A percentile compares a stretch with the other conserved stretches of the same genome.
Evolutionary conservation across 345 rosid genomes (phyloP).

Genomic region (Arabidopsis arenosa): DNA sequence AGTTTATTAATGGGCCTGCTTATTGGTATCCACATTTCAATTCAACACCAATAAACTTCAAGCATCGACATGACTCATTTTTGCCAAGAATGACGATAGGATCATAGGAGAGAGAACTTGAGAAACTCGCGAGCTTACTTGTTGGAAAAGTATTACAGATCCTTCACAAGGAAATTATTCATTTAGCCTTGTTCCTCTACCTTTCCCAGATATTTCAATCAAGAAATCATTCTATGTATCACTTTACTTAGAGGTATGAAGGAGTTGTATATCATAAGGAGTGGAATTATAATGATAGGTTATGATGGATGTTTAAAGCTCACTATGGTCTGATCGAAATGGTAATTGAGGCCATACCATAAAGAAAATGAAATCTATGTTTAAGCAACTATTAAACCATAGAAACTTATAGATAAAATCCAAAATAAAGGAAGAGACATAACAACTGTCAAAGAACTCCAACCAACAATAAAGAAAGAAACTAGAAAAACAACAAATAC

Average conservation of each 20-base stretch:
- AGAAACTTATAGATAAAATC: not conserved
- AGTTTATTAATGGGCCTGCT: not conserved
- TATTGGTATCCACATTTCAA: not conserved
- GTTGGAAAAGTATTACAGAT: not conserved
- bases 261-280: too few relatives aligned
- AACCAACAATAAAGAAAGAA: not conserved
- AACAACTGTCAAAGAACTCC: not conserved
- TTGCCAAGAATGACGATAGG: not conserved
- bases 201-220: not conserved
- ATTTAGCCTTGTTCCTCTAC: not conserved
- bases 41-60: not conserved
- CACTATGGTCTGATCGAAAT: too few relatives aligned
- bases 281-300: too few relatives aligned
- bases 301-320: too few relatives aligned
- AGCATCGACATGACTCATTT: not conserved
- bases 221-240: too few relatives aligned
- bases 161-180: not conserved
- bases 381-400: not conserved
- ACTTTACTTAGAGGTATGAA: too few relatives aligned
- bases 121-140: not conserved
- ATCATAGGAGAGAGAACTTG: not conserved
- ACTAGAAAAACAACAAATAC: not conserved
- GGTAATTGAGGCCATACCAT: too few relatives aligned
- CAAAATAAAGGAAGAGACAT: too few relatives aligned
- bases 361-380: too few relatives aligned